Base-by-base conservation (phyloP, 2,329 filamentous ascomycete species). In the Pseudomassariella vexata region DNA sequence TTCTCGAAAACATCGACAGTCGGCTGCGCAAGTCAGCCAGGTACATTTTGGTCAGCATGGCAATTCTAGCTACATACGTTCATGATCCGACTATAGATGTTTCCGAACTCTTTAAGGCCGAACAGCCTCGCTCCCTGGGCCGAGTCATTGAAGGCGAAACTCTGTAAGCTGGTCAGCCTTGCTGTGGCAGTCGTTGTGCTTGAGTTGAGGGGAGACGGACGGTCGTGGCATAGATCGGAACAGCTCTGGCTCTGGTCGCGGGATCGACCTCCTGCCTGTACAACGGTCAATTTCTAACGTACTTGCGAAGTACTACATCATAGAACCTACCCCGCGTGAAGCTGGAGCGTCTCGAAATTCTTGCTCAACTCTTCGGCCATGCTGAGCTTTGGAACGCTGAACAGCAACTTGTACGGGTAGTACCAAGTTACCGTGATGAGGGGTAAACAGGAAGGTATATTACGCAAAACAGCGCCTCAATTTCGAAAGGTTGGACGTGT, bases 1-100 rank as follows among this genome's bases (percentile, higher is more conserved):
- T 95, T 94, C 66, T 98, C 92, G 44, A 98, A 90, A 18, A 96
- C 90, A 60, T 94, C 90, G 46, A 90, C 83, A 0, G 90, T 96
- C 3, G 90, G 89, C 82, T 87, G 45, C 24, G n/a, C 10, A 8
- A 36, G 26, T 29, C 28, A 15, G 8, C 17, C 5, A 11, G 19
- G 21, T n/a, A n/a, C n/a, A 9, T 4, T 23, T 10, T 12, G 8
- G 20, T 14, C 11, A 14, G 21, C 9, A 23, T 15, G 17, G 12
- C 23, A 10, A 28, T 4, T 32, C 36, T 16, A 36, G 9, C 19
- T 10, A 62, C 76, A 54, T 53, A 87, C 85, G 63, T 96, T 95
- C 83, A 85, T 87, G 50, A 98, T 88, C 44, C 92, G 86, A 59
- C 82, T 92, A 73, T 98, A 98, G 60, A 96, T 94, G 66, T 96